These are phyloP conservation scores for Achaetomiella virescens DNA, from an alignment of 495 filamentous ascomycete species.

Conservation along the genomic window DNA sequence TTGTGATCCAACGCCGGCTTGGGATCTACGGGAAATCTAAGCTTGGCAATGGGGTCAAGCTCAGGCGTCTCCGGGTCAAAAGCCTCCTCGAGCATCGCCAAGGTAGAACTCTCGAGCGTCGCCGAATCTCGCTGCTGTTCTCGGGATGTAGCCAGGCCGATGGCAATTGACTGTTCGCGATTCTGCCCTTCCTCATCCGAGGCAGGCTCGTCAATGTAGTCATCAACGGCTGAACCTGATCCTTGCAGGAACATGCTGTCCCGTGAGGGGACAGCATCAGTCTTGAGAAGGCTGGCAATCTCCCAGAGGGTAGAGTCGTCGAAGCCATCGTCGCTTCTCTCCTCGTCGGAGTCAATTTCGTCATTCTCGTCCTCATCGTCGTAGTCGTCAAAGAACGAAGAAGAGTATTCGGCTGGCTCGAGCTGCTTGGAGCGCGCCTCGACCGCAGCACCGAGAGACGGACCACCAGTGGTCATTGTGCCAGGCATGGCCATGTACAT, in stretches of 20 bases:
- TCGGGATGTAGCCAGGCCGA: constrained; percentile 24
- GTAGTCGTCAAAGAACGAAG: constrained; percentile 49
- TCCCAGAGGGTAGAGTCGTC: constrained; percentile 53
- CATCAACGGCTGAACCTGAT: constrained; percentile 18
- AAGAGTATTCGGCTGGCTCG: constrained; percentile 33
- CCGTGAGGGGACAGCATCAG: constrained; percentile 40
- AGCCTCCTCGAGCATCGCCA: constrained; percentile 22
- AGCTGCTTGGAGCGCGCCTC: constrained; percentile 32
- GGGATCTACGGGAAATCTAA: constrained; percentile 14
- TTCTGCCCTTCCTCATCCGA: constrained; percentile 31
- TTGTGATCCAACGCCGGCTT: constrained; percentile 15
- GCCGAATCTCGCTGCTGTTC: constrained; percentile 19
- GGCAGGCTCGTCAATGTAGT: constrained; percentile 26
- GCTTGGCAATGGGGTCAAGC: constrained; percentile 15
- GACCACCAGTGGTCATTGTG: constrained; percentile 41
- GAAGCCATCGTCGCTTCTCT: constrained; percentile 45
- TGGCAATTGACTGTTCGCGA: constrained; percentile 26
- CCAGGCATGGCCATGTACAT: constrained; percentile 41
- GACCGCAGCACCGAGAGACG: constrained; percentile 19
- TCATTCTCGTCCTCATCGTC: constrained; percentile 35
- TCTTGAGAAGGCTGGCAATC: constrained; percentile 48
- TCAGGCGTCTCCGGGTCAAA: neutral
- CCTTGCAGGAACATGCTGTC: constrained; percentile 36
- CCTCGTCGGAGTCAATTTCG: constrained; percentile 31
- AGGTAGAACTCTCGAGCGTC: constrained; percentile 24